A percentile compares a stretch with the other conserved stretches of the same genome.
phyloP scores from a whole-genome alignment of 192 early-diverging fungal genomes.

The Coemansia sp. region DNA sequence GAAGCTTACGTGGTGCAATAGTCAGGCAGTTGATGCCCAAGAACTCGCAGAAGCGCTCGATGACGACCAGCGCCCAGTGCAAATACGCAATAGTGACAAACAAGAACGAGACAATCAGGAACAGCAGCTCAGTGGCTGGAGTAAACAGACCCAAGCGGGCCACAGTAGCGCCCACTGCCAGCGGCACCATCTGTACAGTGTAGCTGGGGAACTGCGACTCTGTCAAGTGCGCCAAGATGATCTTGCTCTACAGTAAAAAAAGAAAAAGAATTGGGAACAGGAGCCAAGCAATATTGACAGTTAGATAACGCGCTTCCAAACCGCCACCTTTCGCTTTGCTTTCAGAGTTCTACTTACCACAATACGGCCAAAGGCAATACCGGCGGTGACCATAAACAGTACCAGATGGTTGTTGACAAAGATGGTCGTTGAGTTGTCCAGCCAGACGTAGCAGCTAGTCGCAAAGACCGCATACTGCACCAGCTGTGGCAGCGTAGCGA shows the following conservation, averaged over 20 bases:
- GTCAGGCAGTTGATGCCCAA: conserved; percentile 83
- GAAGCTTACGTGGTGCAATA: conserved; percentile 62
- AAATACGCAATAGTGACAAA: conserved; percentile 76
- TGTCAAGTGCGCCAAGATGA: conserved; percentile 87
- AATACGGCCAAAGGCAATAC: conserved; percentile 84
- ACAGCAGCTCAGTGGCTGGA: conserved; percentile 64
- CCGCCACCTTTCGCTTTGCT: background rate
- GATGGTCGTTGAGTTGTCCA: conserved; percentile 69
- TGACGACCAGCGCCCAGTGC: conserved; percentile 83
- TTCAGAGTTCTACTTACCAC: conserved; percentile 48
- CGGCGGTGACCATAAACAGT: conserved; percentile 69
- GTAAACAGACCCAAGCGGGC: conserved; percentile 69
- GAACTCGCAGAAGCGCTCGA: conserved; percentile 82
- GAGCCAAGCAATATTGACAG: background rate
- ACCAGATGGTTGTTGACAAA: conserved; percentile 67
- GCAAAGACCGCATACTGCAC: conserved; percentile 64
- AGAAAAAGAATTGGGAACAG: background rate
- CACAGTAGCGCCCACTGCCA: conserved; percentile 69
- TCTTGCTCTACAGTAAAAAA: conserved; percentile 73
- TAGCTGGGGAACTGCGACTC: conserved; percentile 80
- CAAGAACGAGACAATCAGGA: conserved; percentile 65
- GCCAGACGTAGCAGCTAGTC: conserved; percentile 66
- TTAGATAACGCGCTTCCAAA: background rate
- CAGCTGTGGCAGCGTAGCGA: conserved; percentile 62
- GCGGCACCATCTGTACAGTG: conserved; percentile 72